Evolutionary conservation across 1,139 yeast species (phyloP).

Genomic region (Candida sojae): DNA sequence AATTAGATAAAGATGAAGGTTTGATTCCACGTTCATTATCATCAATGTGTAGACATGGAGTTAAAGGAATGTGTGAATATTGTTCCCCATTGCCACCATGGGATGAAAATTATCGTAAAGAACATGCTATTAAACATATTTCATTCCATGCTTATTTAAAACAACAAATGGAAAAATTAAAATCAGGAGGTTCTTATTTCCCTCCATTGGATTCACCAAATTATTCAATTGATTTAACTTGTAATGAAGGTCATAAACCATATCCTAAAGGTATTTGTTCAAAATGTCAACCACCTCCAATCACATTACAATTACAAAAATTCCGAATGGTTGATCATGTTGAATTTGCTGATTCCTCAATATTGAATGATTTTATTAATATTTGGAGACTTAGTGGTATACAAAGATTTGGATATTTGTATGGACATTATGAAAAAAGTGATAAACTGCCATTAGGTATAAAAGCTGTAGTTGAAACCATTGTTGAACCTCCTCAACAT

Average conservation of each 20-base stretch:
- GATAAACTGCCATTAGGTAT: constrained; percentile 89
- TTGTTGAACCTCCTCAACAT: constrained; percentile 89
- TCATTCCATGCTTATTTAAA: constrained; percentile 85
- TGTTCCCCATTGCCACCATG: constrained; percentile 96
- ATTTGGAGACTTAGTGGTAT: constrained; percentile 88
- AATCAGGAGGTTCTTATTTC: constrained; percentile 67
- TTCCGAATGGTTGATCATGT: constrained; percentile 98
- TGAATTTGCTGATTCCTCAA: constrained; percentile 74
- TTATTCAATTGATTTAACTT: constrained; percentile 61
- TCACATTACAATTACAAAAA: constrained; percentile 84
- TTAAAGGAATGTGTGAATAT: constrained; percentile 96
- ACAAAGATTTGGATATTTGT: constrained; percentile 83
- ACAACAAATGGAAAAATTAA: constrained; percentile 68
- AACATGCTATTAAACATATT: constrained; percentile 79
- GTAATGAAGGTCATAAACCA: constrained; percentile 83
- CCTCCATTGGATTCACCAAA: constrained; percentile 78
- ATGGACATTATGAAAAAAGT: constrained; percentile 78
- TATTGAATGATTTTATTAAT: constrained; percentile 82
- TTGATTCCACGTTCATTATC: constrained; percentile 66
- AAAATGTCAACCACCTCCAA: constrained; percentile 96
- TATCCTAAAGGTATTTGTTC: constrained; percentile 96
- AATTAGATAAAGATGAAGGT: constrained; percentile 71
- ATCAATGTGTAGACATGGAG: constrained; percentile 80
- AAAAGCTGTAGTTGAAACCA: constrained; percentile 90
- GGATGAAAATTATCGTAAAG: constrained; percentile 76